phyloP scores from a whole-genome alignment of 2,329 filamentous ascomycete species.

The Pseudocercospora fuligena region DNA sequence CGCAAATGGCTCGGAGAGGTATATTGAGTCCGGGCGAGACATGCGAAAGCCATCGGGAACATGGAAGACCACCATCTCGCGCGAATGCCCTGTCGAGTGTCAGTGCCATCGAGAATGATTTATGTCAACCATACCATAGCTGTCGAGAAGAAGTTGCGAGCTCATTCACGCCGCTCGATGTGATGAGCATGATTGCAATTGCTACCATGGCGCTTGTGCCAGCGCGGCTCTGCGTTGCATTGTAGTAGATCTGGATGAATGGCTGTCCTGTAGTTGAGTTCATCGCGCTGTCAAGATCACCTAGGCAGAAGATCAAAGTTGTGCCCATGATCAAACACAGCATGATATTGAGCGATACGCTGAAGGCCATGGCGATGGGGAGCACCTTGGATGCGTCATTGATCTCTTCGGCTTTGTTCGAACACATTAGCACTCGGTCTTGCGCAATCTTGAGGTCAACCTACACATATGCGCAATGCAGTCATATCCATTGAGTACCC shows the following conservation, averaged over 20 bases:
- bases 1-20: constrained; percentile 15
- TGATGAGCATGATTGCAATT: constrained; percentile 41
- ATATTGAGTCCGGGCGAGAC: constrained; percentile 23
- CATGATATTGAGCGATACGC: constrained; percentile 27
- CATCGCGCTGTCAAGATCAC: constrained; percentile 38
- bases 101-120: no score
- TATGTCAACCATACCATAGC: constrained; percentile 31
- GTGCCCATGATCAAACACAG: constrained; percentile 33
- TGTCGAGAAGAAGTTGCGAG: constrained; percentile 47
- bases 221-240: constrained; percentile 34
- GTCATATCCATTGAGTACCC: constrained; percentile 33
- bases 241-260: constrained; percentile 44
- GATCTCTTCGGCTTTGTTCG: constrained; percentile 31
- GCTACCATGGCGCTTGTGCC: constrained; percentile 40
- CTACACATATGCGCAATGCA: constrained; percentile 34
- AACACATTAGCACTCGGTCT: no score
- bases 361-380: constrained; percentile 33
- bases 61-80: constrained; percentile 17
- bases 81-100: constrained; percentile 13
- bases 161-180: constrained; percentile 40
- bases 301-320: constrained; percentile 43
- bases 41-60: constrained; percentile 15
- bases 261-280: constrained; percentile 33
- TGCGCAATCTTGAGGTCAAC: not conserved
- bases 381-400: constrained; percentile 31